phyloP scores from a whole-genome alignment of 345 rosid species.

The Eucalyptus microcorys region DNA sequence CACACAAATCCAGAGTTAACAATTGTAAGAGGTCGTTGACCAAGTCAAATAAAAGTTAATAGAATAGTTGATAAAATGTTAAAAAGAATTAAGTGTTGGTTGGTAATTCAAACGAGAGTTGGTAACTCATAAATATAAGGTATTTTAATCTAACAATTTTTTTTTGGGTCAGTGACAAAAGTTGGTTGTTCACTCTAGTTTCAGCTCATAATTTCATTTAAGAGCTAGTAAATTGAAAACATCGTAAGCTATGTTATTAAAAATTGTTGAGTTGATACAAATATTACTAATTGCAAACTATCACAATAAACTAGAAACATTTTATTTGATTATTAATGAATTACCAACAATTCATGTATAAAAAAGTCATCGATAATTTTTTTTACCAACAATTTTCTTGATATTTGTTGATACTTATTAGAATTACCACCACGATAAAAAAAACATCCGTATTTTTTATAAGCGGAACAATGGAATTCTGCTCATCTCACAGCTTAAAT shows the following conservation, averaged over 20 bases:
- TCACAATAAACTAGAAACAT: neutral
- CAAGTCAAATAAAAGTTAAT: neutral
- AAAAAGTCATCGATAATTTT: neutral
- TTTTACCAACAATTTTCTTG: neutral
- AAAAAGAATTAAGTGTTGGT: too few species aligned
- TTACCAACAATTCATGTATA: neutral
- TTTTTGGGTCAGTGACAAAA: neutral
- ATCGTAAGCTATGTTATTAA: neutral
- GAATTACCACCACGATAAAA: neutral
- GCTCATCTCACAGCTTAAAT: neutral
- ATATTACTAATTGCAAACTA: neutral
- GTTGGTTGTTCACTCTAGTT: neutral
- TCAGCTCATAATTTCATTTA: neutral
- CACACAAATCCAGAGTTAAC: neutral
- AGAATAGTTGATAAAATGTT: neutral
- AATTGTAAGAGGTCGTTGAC: neutral
- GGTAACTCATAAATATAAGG: too few species aligned
- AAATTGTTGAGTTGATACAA: neutral
- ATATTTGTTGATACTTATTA: neutral
- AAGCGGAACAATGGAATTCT: neutral
- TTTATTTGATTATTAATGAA: neutral
- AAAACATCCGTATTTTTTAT: neutral
- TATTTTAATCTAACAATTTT: too few species aligned
- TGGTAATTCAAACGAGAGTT: neutral
- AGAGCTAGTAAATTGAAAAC: neutral